phyloP scores from a whole-genome alignment of 2,329 filamentous ascomycete species.

The Colletotrichum sp. region DNA sequence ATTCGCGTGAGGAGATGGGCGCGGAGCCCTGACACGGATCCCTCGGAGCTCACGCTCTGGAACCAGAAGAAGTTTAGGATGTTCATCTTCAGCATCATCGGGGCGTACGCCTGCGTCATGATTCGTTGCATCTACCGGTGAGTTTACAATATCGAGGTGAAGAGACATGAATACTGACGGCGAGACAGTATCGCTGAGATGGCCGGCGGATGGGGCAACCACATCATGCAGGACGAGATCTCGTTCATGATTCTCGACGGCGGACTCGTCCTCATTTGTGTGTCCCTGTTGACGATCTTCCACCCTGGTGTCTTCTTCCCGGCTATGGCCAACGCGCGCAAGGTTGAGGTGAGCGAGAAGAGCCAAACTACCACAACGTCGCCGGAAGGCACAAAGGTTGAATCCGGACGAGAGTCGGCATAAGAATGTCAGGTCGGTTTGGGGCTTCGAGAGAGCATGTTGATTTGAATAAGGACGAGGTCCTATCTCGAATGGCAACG shows the following conservation, averaged over 20 bases:
- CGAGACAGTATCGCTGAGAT: slow-evolving; percentile 62
- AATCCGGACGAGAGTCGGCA: slow-evolving; percentile 6
- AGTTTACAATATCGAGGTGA: slow-evolving; percentile 23
- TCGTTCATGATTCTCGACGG: slow-evolving; percentile 64
- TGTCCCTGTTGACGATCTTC: slow-evolving; percentile 54
- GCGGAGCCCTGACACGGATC: slow-evolving; percentile 27
- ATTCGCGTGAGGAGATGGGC: slow-evolving; percentile 46
- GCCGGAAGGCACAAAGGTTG: slow-evolving; percentile 11
- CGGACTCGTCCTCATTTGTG: slow-evolving; percentile 55
- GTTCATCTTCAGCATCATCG: slow-evolving; percentile 49
- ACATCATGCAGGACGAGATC: slow-evolving; percentile 66
- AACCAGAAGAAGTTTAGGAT: slow-evolving; percentile 43
- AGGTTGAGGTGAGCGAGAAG: slow-evolving; percentile 23
- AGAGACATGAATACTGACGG: neutral
- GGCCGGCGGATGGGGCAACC: slow-evolving; percentile 67
- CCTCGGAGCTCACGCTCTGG: slow-evolving; percentile 41
- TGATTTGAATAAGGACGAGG: neutral
- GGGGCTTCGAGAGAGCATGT: neutral
- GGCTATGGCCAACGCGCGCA: slow-evolving; percentile 47
- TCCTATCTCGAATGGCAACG: neutral
- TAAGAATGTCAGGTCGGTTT: neutral
- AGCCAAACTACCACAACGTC: slow-evolving; percentile 23
- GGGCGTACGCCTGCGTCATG: slow-evolving; percentile 51
- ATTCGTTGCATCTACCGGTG: slow-evolving; percentile 62
- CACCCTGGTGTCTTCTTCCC: slow-evolving; percentile 62